Conservation (phyloP, 2,329 filamentous ascomycete species). For the Allantophomopsis lycopodina region DNA sequence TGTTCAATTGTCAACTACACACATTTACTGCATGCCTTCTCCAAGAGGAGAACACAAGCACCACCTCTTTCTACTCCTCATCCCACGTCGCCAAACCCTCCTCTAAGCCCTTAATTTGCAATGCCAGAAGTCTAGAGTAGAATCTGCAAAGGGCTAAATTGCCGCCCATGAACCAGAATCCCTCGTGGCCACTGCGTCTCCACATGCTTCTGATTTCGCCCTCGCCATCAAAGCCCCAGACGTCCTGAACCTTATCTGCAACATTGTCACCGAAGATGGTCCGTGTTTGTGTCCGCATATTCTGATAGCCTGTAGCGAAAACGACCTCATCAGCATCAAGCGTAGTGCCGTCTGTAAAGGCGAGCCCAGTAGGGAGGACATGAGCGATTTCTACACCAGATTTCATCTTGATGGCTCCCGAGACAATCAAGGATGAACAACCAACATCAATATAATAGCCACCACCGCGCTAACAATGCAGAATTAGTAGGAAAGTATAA, state of each 20-base stretch:
- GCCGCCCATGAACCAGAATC: slow-evolving; percentile 36
- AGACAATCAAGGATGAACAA: slow-evolving; percentile 31
- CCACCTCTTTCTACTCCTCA: slow-evolving; percentile 2
- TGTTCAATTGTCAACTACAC: too few relatives aligned
- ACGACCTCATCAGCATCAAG: slow-evolving; percentile 37
- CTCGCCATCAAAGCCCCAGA: slow-evolving; percentile 32
- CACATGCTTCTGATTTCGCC: slow-evolving; percentile 28
- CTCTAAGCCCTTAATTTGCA: slow-evolving; percentile 31
- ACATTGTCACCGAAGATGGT: slow-evolving; percentile 34
- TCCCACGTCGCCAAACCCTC: slow-evolving; percentile 17
- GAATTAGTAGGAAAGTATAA: too few relatives aligned
- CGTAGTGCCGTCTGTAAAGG: slow-evolving; percentile 27
- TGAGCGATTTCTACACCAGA: slow-evolving; percentile 28
- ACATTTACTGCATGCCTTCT: too few relatives aligned
- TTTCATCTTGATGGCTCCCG: slow-evolving; percentile 36
- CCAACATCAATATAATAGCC: slow-evolving; percentile 46
- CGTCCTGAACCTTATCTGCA: slow-evolving; percentile 29
- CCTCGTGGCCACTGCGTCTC: slow-evolving; percentile 30
- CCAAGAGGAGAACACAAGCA: too few relatives aligned
- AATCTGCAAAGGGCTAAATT: slow-evolving; percentile 31
- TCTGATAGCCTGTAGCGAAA: slow-evolving; percentile 31
- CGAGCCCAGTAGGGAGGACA: slow-evolving; percentile 21
- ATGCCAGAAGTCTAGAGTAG: slow-evolving; percentile 29
- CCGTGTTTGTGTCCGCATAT: slow-evolving; percentile 33
- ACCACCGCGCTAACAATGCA: slow-evolving; percentile 29